These are phyloP conservation scores for Solanum gracilifrons DNA, from an alignment of 257 asterid genomes.

Conservation along the genomic window DNA sequence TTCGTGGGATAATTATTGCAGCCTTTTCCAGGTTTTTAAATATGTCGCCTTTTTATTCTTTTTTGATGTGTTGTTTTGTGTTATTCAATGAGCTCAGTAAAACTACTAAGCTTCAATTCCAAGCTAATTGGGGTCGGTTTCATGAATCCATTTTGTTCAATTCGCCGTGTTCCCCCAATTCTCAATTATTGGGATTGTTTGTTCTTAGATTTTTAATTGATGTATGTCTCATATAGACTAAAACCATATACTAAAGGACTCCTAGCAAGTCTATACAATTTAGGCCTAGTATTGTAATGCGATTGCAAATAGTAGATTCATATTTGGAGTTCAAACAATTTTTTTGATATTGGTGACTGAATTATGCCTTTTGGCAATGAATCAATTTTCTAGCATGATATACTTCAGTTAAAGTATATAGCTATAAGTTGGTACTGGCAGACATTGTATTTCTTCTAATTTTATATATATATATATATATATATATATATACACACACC, in stretches of 20 bases:
- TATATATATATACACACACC: neutral
- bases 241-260: neutral
- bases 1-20: slow-evolving; percentile 93
- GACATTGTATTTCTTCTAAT: neutral
- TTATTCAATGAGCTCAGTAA: neutral
- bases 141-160: neutral
- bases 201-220: neutral
- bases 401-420: neutral
- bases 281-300: neutral
- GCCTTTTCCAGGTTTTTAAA: slow-evolving; percentile 58
- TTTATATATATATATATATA: too few species aligned
- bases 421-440: neutral
- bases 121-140: neutral
- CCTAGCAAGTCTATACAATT: neutral
- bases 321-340: neutral
- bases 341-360: neutral
- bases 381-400: neutral
- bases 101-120: neutral
- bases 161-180: neutral
- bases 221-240: neutral
- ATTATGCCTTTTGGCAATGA: neutral
- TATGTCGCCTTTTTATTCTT: neutral
- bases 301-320: neutral
- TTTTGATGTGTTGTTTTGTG: neutral
- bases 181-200: neutral